Percentiles rank a stretch among this genome's conserved stretches.
Conservation (phyloP, 345 rosid genomes). For the Hirschfeldia incana region DNA sequence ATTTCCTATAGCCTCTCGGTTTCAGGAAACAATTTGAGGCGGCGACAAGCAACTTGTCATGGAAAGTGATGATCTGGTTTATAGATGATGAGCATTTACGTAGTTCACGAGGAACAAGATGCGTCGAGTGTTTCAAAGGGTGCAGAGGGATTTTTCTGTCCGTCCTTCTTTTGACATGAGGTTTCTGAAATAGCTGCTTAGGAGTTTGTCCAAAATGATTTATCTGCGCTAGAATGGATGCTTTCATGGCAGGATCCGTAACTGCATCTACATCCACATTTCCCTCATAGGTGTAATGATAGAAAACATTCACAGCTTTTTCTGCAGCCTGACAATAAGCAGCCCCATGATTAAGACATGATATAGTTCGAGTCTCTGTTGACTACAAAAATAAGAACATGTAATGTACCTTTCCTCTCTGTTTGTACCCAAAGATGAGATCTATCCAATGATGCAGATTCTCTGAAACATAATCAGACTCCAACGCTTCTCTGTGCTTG, state of each 20-base stretch:
- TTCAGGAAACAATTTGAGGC: conserved; percentile 75
- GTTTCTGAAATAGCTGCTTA: conserved; percentile 88
- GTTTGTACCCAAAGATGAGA: conserved; percentile 95
- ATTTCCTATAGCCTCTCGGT: conserved; percentile 84
- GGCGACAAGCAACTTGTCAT: conserved; percentile 81
- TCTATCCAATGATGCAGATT: conserved; percentile 99
- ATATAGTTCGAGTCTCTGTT: too few relatives aligned
- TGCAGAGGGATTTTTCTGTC: conserved; percentile 79
- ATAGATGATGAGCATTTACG: conserved; percentile 77
- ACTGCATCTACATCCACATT: conserved; percentile 98
- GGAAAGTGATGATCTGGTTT: conserved; percentile 68
- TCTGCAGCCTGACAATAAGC: conserved; percentile 76
- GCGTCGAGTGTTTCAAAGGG: conserved; percentile 77
- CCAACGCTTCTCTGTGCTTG: conserved; percentile 95
- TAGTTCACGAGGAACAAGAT: conserved; percentile 80
- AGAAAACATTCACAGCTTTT: conserved; percentile 99
- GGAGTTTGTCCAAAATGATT: conserved; percentile 99
- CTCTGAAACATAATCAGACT: conserved; percentile 94
- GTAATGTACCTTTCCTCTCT: conserved; percentile 88
- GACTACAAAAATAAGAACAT: background rate
- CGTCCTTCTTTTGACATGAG: conserved; percentile 80
- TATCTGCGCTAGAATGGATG: conserved; percentile 96
- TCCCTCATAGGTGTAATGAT: conserved; percentile 99
- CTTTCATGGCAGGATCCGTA: conserved; percentile 99
- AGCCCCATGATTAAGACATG: conserved; percentile 6